Evolutionary conservation across 345 rosid species (phyloP).

Genomic region (Diplotaxis tenuifolia): DNA sequence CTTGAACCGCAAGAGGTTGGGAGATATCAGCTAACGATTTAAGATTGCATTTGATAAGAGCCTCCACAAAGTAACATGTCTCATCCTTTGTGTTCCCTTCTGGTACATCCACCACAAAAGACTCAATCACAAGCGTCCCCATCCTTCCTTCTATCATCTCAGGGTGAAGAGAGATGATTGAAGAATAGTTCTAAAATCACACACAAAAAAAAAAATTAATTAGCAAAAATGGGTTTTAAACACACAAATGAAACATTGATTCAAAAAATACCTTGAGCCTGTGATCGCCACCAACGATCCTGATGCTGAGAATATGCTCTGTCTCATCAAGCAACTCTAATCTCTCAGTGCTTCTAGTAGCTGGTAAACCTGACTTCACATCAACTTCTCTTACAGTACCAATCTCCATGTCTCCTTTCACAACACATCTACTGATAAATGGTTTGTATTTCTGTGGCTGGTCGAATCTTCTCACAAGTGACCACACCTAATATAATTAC

Average conservation of each 20-base stretch:
- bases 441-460: constrained; percentile 86
- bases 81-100: constrained; percentile 94
- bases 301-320: constrained; percentile 67
- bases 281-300: constrained; percentile 83
- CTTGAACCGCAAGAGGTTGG: constrained; percentile 76
- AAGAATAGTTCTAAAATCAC: constrained; percentile 75
- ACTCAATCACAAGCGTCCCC: constrained; percentile 83
- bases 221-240: no score
- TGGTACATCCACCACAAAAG: constrained; percentile 90
- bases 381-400: constrained; percentile 82
- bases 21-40: constrained; percentile 87
- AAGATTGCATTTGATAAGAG: constrained; percentile 88
- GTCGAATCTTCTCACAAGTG: constrained; percentile 78
- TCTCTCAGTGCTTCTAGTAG: constrained; percentile 77
- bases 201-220: neutral
- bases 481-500: constrained; percentile 58
- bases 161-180: constrained; percentile 83
- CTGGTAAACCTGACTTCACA: constrained; percentile 81
- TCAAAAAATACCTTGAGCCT: constrained; percentile 55
- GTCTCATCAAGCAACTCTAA: constrained; percentile 74
- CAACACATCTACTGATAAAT: constrained; percentile 67
- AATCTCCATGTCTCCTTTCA: constrained; percentile 68
- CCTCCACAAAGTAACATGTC: constrained; percentile 92
- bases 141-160: constrained; percentile 86
- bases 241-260: neutral